These are phyloP conservation scores for Solanum hybrid DNA, from an alignment of 305 asterid species.

Conservation along the genomic window DNA sequence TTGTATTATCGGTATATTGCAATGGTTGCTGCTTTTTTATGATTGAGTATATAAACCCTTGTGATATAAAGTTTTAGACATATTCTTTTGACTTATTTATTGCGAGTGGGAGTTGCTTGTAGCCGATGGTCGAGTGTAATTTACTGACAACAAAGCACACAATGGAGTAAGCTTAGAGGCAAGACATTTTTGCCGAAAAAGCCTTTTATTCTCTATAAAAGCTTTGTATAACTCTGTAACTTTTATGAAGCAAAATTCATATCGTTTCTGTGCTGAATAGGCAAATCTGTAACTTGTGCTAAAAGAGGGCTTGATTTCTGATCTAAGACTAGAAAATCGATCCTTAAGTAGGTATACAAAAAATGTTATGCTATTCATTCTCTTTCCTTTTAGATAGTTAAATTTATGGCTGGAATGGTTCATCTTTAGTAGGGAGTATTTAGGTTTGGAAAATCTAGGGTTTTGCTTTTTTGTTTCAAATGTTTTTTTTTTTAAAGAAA, in stretches of 20 bases:
- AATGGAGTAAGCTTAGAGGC: background rate
- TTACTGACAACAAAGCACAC: background rate
- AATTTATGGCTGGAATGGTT: background rate
- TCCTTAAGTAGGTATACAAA: background rate
- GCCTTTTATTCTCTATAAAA: background rate
- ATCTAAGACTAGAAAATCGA: background rate
- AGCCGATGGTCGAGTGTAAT: background rate
- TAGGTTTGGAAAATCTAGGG: background rate
- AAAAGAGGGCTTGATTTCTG: background rate
- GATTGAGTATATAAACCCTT: background rate
- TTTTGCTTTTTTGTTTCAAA: background rate
- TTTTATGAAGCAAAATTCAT: background rate
- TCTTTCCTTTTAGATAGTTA: background rate
- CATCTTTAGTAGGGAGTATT: background rate
- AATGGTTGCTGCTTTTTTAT: background rate
- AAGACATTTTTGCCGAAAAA: background rate
- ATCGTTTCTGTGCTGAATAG: background rate
- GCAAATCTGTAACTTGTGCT: background rate
- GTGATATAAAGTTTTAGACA: background rate
- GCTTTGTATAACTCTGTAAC: background rate
- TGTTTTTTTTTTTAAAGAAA: background rate
- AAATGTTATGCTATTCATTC: background rate
- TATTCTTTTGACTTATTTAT: background rate
- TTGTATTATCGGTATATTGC: background rate
- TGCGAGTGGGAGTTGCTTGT: background rate